Base-by-base conservation (phyloP, 2,329 filamentous ascomycete genomes). In the Aspergillus sp. region DNA sequence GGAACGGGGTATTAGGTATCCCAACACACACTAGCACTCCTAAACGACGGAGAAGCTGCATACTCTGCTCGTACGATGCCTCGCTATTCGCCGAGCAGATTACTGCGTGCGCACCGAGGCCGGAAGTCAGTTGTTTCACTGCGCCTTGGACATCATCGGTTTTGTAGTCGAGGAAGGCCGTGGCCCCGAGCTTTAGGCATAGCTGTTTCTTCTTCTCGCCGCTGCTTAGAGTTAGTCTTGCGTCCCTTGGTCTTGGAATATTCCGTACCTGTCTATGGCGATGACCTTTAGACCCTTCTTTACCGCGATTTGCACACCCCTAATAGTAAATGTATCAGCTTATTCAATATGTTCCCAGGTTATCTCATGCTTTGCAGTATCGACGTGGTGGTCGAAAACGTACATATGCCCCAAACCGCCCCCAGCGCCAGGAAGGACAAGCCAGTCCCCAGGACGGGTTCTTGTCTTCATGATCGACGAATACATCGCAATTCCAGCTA, bases 11-110 rank as follows among this genome's bases (percentile, higher is more conserved):
- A 47, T 73, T 77, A 9, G 78, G 78, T 38, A 80, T 70, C 1
- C 78, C 78, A 4, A 80, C 77, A 34, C 78, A 80, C 1, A 80
- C 78, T 36, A 80, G 70, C 0, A 79, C 78, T 0, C 78, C 78
- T n/a, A 75, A 70, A 6, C 74, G 75, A 9, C 78, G 71, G n/a
- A 78, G 68, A 44, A 80, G 69, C 11, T 71, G 68, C 54, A 78
- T 72, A 34, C 76, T 78, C 55, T 79, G 76, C 30, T 66, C 64
- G 59, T 81, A 81, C 9, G 78, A 77, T 15, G 68, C 66, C 55
- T 78, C 76, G 20, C 70, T 72, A n/a, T 79, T 78, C 2, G 78
- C 78, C 0, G 77, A 75, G 42, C 77, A 79, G 18, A 81, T 79
- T 3, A 78, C 70, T 8, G 74, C 78, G 58, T 80, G 77, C 0